Conservation (phyloP, 768 basidiomycete species). For the Tulasnella sp. region DNA sequence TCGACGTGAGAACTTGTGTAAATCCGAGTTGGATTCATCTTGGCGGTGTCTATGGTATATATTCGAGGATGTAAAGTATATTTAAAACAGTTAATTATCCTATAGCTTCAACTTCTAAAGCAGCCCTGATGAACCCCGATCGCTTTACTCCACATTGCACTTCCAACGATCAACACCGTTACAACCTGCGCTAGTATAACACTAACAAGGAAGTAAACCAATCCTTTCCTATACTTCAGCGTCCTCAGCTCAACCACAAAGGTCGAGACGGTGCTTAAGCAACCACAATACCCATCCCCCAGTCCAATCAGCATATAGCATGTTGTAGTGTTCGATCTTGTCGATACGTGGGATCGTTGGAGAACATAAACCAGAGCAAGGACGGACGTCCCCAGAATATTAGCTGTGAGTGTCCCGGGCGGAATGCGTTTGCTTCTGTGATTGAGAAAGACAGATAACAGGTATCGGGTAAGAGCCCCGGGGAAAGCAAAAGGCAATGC, state of each 20-base stretch:
- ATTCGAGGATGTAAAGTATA: too few species aligned
- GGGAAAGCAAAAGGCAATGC: constrained; percentile 83
- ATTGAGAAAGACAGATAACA: constrained; percentile 64
- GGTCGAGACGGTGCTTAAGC: constrained; percentile 87
- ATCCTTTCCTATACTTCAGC: constrained; percentile 43
- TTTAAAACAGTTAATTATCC: too few species aligned
- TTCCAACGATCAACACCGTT: constrained; percentile 11
- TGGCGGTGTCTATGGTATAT: too few species aligned
- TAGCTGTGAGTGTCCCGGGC: constrained; percentile 65
- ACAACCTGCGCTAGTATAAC: constrained; percentile 51
- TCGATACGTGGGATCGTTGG: constrained; percentile 35
- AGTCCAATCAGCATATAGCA: constrained; percentile 74
- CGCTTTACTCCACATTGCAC: constrained; percentile 14
- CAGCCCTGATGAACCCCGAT: constrained; percentile 1
- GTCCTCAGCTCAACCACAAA: constrained; percentile 69
- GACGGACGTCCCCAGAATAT: constrained; percentile 69
- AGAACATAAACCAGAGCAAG: constrained; percentile 60
- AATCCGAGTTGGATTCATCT: too few species aligned
- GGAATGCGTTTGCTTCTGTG: constrained; percentile 47
- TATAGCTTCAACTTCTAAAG: background rate
- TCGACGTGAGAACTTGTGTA: too few species aligned
- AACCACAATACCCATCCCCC: constrained; percentile 87
- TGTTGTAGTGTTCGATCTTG: constrained; percentile 23
- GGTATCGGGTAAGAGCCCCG: constrained; percentile 73
- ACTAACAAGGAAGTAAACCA: constrained; percentile 56